Evolutionary conservation across 352 stramenopile genomes (phyloP), one percentile per base, ranked within the genome.

Genomic region (Phytopythium boreale): DNA sequence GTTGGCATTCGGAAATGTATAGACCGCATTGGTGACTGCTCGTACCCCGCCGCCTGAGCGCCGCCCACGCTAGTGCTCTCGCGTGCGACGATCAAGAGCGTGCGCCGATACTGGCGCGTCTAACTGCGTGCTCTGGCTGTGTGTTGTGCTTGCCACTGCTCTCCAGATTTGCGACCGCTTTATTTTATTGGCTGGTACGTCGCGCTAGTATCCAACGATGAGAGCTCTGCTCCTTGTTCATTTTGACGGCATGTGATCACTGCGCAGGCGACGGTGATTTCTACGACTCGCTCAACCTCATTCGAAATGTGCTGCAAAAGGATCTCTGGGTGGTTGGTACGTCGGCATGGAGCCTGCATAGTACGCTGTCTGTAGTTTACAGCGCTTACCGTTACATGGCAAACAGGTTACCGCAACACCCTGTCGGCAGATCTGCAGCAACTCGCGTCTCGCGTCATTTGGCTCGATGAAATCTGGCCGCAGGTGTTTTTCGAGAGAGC

Each of bases 291-390:
- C 70, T 95, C 12, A 91, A 88, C 63, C 75, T 86, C 29, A 84
- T 91, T 31, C 83, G 87, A 58, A 95, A 95, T 41, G 79, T 93
- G 10, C 64, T 90, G 2, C 84, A 82, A 60, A 95, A 95, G 62
- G 87, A 95, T 64, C 70, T 95, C 1, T 95, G 87, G 87, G 87
- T 95, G 20, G 69, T 95, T 19, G 87, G 87, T 95, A 77, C 56
- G 76, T 69, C 22, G 11, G 26, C 49, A 51, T n/a, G n/a, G n/a
- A n/a, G n/a, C n/a, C n/a, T n/a, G n/a, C n/a, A n/a, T n/a, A n/a
- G n/a, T n/a, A n/a, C n/a, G n/a, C n/a, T n/a, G n/a, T n/a, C 20
- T 44, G 24, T n/a, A 37, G 24, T 56, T 2, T 19, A 57, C 11
- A 27, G 0, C 14, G 31, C 2, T 47, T n/a, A n/a, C n/a, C n/a